Conservation (phyloP, 352 stramenopile genomes). For the Aphanomyces euteiches region DNA sequence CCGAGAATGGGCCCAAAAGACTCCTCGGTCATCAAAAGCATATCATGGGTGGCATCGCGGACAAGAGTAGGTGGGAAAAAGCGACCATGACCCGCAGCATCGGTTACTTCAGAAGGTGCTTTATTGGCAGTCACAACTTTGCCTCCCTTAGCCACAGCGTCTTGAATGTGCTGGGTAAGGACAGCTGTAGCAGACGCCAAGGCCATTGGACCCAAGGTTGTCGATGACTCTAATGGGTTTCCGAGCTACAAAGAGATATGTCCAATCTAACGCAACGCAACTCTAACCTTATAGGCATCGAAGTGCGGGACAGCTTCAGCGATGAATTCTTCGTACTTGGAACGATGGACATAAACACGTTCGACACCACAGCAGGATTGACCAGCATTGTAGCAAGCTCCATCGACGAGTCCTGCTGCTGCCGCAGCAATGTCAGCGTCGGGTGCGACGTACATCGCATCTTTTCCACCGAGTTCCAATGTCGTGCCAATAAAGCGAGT, state of each 20-base stretch:
- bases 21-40: constrained; percentile 79
- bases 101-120: constrained; percentile 38
- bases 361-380: constrained; percentile 83
- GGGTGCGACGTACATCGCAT: constrained; percentile 66
- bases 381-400: constrained; percentile 78
- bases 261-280: neutral
- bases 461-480: constrained; percentile 82
- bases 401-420: constrained; percentile 68
- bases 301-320: constrained; percentile 60
- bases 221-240: constrained; percentile 55
- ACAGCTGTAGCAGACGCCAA: constrained; percentile 45
- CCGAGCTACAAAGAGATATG: constrained; percentile 36
- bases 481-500: constrained; percentile 74
- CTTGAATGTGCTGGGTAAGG: constrained; percentile 46
- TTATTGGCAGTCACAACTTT: constrained; percentile 43
- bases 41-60: constrained; percentile 55
- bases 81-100: constrained; percentile 52
- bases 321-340: constrained; percentile 76
- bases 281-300: constrained; percentile 45
- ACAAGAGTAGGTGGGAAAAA: constrained; percentile 80
- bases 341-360: constrained; percentile 80
- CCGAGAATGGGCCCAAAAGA: constrained; percentile 81
- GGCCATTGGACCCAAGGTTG: constrained; percentile 70
- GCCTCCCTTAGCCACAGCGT: constrained; percentile 70
- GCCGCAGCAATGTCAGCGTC: constrained; percentile 63